Conservation (phyloP, 345 rosid genomes). For the Lepidium africanum region DNA sequence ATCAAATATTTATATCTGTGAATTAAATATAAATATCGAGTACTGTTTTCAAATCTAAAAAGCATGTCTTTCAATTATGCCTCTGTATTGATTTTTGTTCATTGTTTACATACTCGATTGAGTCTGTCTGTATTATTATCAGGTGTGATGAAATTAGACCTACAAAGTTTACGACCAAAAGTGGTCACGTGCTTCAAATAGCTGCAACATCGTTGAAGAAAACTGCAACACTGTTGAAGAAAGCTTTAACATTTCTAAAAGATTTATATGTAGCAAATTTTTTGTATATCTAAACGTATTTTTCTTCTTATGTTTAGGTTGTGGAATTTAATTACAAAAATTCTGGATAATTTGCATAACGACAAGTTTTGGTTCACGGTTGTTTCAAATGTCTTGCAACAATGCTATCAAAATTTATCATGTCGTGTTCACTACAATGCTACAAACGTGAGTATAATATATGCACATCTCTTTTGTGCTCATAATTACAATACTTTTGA, state of each 20-base stretch:
- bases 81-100: not conserved
- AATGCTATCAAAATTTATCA: slow-evolving; percentile 79
- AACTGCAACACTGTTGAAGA: too few species aligned
- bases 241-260: slow-evolving; percentile 39
- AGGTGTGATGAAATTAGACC: slow-evolving; percentile 96
- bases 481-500: slow-evolving; percentile 61
- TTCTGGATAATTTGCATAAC: not conserved
- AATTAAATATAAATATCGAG: too few species aligned
- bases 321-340: slow-evolving; percentile 49
- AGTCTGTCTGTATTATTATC: not conserved
- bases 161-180: slow-evolving; percentile 74
- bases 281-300: not conserved
- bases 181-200: slow-evolving; percentile 95
- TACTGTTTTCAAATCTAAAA: too few species aligned
- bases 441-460: slow-evolving; percentile 28
- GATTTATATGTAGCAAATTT: not conserved
- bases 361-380: not conserved
- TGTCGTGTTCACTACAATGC: too few species aligned
- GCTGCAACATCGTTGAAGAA: slow-evolving; percentile 94
- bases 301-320: slow-evolving; percentile 41
- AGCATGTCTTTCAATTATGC: too few species aligned
- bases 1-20: too few species aligned
- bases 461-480: slow-evolving; percentile 88
- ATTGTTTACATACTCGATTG: not conserved
- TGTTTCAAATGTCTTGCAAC: slow-evolving; percentile 28